phyloP scores from a whole-genome alignment of 2,329 filamentous ascomycete species.

The Rhinocladiella mackenziei region DNA sequence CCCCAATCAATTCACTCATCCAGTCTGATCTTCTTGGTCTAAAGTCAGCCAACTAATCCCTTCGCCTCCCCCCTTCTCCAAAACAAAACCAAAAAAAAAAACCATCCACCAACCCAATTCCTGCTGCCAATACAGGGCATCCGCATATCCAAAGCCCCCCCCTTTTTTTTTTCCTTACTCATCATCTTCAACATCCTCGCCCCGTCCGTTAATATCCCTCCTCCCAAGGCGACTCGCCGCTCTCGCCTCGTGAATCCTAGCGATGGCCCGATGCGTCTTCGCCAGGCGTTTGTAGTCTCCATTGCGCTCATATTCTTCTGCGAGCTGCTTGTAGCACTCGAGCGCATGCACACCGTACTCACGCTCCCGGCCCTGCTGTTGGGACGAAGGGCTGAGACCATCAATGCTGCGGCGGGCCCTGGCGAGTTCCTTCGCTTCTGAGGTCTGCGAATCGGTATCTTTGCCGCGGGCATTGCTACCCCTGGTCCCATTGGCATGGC shows the following conservation, averaged over 20 bases:
- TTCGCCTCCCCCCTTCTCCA: too few species aligned
- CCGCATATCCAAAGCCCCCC: neutral
- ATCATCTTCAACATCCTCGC: slow-evolving; percentile 22
- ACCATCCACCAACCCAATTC: neutral
- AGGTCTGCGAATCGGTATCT: slow-evolving; percentile 18
- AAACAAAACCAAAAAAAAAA: too few species aligned
- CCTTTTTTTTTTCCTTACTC: slow-evolving; percentile 6
- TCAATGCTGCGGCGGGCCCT: slow-evolving; percentile 27
- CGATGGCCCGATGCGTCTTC: slow-evolving; percentile 82
- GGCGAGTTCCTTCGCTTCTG: slow-evolving; percentile 24
- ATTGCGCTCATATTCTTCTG: slow-evolving; percentile 84
- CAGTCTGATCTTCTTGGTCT: too few species aligned
- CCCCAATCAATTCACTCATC: too few species aligned
- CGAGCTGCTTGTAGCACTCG: slow-evolving; percentile 82
- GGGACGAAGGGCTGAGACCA: slow-evolving; percentile 20
- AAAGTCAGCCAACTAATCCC: too few species aligned
- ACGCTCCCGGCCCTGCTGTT: slow-evolving; percentile 22
- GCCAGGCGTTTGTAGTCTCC: slow-evolving; percentile 88
- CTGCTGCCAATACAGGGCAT: too few species aligned
- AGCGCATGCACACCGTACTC: slow-evolving; percentile 48
- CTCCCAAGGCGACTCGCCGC: slow-evolving; percentile 20
- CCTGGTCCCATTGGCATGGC: slow-evolving; percentile 4
- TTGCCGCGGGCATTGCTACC: slow-evolving; percentile 5
- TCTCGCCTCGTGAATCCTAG: slow-evolving; percentile 72
- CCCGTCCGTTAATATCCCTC: slow-evolving; percentile 11